phyloP scores from a whole-genome alignment of 1,284 basidiomycete genomes.

The Moesziomyces aphidis region DNA sequence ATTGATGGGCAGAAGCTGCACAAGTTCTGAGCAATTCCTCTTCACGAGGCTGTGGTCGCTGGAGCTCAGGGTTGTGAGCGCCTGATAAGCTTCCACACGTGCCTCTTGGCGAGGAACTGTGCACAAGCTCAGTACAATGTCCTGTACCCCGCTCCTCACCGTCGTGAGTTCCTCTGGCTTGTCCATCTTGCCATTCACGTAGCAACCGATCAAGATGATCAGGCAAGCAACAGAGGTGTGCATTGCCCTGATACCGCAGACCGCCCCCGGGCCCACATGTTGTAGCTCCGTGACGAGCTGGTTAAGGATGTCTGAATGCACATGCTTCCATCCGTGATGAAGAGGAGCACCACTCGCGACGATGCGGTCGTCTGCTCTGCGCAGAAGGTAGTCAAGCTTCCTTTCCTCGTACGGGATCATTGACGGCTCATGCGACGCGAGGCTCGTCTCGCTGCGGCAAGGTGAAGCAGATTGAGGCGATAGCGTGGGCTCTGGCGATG shows the following conservation, averaged over 20 bases:
- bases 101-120: neutral
- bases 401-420: no score
- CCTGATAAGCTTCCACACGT: constrained; percentile 14
- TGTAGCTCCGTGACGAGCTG: constrained; percentile 10
- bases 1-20: constrained; percentile 19
- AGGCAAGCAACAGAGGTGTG: constrained; percentile 6
- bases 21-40: constrained; percentile 17
- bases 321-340: neutral
- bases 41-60: constrained; percentile 9
- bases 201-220: neutral
- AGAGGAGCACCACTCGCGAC: neutral
- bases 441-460: neutral
- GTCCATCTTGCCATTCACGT: neutral
- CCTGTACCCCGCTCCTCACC: constrained; percentile 6
- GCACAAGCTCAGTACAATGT: constrained; percentile 21
- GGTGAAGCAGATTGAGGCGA: neutral
- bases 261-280: neutral
- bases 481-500: no score
- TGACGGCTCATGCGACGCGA: neutral
- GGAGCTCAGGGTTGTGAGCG: constrained; percentile 11
- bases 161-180: neutral
- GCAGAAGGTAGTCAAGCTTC: constrained; percentile 1
- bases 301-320: constrained; percentile 1
- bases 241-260: constrained; percentile 10
- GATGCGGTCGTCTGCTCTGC: neutral